Conservation (phyloP, 2,329 filamentous ascomycete genomes). For the Trichoderma semiorbis region DNA sequence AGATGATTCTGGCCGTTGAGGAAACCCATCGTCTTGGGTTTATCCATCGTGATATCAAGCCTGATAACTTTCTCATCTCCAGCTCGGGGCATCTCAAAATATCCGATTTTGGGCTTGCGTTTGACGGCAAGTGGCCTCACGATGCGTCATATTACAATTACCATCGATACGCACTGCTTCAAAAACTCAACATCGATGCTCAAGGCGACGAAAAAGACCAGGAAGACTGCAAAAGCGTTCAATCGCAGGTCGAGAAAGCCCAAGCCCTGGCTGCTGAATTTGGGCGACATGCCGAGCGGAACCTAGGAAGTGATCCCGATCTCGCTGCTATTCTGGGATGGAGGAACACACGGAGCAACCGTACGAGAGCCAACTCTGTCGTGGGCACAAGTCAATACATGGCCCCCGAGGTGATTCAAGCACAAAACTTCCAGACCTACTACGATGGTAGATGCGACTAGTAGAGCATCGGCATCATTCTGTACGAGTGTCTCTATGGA, state of each 20-base stretch:
- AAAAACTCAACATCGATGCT: constrained; percentile 70
- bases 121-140: constrained; percentile 93
- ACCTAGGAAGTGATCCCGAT: constrained; percentile 26
- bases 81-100: constrained; percentile 89
- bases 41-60: constrained; percentile 95
- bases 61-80: constrained; percentile 93
- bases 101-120: constrained; percentile 92
- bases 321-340: constrained; percentile 56
- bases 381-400: constrained; percentile 98
- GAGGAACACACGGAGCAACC: constrained; percentile 66
- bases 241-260: constrained; percentile 34
- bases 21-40: constrained; percentile 83
- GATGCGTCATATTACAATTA: constrained; percentile 83
- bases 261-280: constrained; percentile 31
- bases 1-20: constrained; percentile 95
- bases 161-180: constrained; percentile 73
- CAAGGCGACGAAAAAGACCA: constrained; percentile 71
- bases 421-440: constrained; percentile 51
- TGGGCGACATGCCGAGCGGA: constrained; percentile 34
- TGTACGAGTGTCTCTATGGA: constrained; percentile 93
- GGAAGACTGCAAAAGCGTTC: constrained; percentile 44
- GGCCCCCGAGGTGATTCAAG: constrained; percentile 84
- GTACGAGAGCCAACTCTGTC: constrained; percentile 74
- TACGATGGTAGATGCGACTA: constrained; percentile 95
- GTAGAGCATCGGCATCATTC: constrained; percentile 94